Conservation (phyloP, 768 basidiomycete genomes). For the Filobasidium wieringae region DNA sequence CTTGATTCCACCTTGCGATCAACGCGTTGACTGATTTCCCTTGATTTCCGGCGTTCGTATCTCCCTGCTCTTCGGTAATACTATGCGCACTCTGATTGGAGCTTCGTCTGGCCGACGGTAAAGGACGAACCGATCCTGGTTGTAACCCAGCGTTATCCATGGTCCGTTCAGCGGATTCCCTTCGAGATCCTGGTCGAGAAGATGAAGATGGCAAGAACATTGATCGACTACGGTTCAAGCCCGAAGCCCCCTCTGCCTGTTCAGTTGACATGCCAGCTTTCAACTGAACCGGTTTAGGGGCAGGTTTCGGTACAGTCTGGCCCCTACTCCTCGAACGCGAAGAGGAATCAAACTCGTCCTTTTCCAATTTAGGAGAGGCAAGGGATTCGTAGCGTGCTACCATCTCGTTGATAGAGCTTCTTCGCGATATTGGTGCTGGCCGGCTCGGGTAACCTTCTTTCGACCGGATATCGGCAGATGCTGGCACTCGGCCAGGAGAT, state of each 20-base stretch:
- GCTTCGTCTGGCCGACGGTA: too few relatives aligned
- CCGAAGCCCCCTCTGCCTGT: neutral
- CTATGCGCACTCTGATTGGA: too few relatives aligned
- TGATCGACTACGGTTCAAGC: neutral
- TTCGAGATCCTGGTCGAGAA: neutral
- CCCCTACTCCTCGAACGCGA: neutral
- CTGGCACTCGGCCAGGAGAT: constrained; percentile 14
- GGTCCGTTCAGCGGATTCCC: neutral
- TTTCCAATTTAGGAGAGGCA: constrained; percentile 14
- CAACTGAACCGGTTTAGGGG: constrained; percentile 7
- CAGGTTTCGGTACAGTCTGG: constrained; percentile 17
- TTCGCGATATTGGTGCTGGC: constrained; percentile 16
- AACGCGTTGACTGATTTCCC: constrained; percentile 32
- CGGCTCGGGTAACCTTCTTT: neutral
- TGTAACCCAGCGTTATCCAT: neutral
- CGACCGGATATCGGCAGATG: constrained; percentile 1
- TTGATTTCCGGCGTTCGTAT: neutral
- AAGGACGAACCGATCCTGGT: neutral
- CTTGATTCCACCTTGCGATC: constrained; percentile 36
- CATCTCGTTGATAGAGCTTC: constrained; percentile 33
- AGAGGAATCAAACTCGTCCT: neutral
- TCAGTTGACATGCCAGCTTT: neutral
- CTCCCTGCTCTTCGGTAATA: neutral
- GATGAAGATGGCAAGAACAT: neutral
- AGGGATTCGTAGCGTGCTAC: constrained; percentile 26